Percentiles rank a stretch among this genome's conserved stretches.
phyloP scores from a whole-genome alignment of 495 filamentous ascomycete species.

The Achaetomiella virescens region DNA sequence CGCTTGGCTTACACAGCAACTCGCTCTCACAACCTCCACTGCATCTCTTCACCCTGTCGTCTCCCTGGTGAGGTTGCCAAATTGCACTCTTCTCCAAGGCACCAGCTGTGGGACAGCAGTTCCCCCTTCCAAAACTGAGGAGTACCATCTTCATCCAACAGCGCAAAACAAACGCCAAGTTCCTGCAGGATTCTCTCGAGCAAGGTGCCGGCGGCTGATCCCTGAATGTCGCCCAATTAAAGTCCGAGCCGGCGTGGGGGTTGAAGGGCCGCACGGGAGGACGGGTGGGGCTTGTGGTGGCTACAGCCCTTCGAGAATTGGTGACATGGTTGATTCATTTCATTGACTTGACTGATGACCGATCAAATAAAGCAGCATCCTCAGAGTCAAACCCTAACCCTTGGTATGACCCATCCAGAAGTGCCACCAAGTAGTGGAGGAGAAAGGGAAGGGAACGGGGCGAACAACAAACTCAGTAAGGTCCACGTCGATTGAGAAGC shows the following conservation, averaged over 20 bases:
- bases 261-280: background rate
- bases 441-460: background rate
- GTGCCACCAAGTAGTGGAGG: background rate
- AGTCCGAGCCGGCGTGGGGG: background rate
- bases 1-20: background rate
- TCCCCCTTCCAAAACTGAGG: no score
- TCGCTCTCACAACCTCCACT: no score
- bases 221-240: background rate
- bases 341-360: slow-evolving; percentile 6
- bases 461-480: no score
- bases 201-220: background rate
- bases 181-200: background rate
- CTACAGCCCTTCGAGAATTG: background rate
- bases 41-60: no score
- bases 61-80: no score
- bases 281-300: background rate
- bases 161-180: background rate
- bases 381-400: slow-evolving; percentile 5
- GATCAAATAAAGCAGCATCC: background rate
- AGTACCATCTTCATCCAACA: no score
- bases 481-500: no score
- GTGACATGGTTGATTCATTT: background rate
- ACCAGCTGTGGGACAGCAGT: no score
- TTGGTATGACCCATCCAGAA: background rate
- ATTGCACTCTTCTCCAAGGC: no score